Evolutionary conservation across 176 grass and related monocot species (phyloP).

Genomic region (Triticum turgidum): DNA sequence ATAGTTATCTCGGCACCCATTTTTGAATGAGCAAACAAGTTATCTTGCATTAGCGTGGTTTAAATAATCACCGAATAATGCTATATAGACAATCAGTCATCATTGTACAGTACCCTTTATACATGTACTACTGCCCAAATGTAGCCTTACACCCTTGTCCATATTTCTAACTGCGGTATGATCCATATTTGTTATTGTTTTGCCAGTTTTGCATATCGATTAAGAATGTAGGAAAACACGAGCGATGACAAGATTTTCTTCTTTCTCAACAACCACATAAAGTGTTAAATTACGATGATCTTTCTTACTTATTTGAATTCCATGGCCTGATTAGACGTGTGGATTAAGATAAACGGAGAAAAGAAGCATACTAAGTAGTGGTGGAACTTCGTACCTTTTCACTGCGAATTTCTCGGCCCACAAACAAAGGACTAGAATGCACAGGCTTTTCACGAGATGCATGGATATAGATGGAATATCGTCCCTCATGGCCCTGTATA

Average conservation of each 20-base stretch:
- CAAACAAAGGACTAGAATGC: slow-evolving; percentile 83
- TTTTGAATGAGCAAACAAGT: slow-evolving; percentile 1
- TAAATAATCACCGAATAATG: background rate
- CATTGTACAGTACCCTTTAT: background rate
- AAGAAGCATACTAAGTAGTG: background rate
- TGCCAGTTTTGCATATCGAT: background rate
- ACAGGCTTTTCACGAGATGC: slow-evolving; percentile 76
- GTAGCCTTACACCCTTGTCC: background rate
- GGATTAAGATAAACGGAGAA: slow-evolving; percentile 19
- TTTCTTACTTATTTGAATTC: background rate
- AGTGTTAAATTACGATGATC: background rate
- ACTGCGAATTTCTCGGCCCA: slow-evolving; percentile 81
- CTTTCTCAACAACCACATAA: slow-evolving; percentile 25
- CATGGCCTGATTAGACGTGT: background rate
- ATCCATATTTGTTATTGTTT: slow-evolving; percentile 1
- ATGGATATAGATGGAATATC: slow-evolving; percentile 92
- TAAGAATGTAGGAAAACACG: background rate
- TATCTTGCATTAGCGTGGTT: background rate
- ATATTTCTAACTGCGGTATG: background rate
- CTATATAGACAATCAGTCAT: slow-evolving; percentile 1
- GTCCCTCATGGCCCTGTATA: slow-evolving; percentile 69
- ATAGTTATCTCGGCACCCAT: slow-evolving; percentile 6
- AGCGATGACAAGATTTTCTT: background rate
- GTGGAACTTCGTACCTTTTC: slow-evolving; percentile 67
- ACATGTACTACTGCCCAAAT: slow-evolving; percentile 1